phyloP scores from a whole-genome alignment of 2,329 filamentous ascomycete genomes.

The Zymoseptoria tritici region DNA sequence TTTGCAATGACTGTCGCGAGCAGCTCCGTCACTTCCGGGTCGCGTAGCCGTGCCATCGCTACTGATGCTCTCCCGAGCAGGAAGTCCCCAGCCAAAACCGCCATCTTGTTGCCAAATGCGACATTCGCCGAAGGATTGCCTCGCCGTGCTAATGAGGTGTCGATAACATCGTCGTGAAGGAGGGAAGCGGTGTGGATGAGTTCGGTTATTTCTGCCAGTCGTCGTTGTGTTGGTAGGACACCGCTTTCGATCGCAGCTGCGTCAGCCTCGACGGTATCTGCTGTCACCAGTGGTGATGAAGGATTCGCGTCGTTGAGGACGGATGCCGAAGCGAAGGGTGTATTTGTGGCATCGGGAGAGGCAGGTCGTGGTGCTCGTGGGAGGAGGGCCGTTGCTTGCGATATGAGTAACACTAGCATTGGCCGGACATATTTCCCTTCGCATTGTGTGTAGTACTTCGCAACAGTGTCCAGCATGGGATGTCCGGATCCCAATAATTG shows the following conservation, averaged over 20 bases:
- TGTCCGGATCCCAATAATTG: slow-evolving; percentile 91
- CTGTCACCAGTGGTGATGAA: slow-evolving; percentile 47
- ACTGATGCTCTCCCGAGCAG: slow-evolving; percentile 88
- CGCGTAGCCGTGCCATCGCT: slow-evolving; percentile 77
- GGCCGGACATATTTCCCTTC: slow-evolving; percentile 96
- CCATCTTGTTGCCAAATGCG: slow-evolving; percentile 98
- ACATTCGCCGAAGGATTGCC: slow-evolving; percentile 83
- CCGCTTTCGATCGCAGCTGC: slow-evolving; percentile 45
- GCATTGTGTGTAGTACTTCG: slow-evolving; percentile 95
- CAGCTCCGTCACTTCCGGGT: slow-evolving; percentile 91
- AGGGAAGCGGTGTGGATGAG: slow-evolving; percentile 95
- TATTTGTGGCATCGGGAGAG: slow-evolving; percentile 43
- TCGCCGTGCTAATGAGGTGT: slow-evolving; percentile 78
- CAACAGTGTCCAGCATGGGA: slow-evolving; percentile 85
- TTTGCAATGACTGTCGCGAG: slow-evolving; percentile 96
- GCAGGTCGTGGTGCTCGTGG: slow-evolving; percentile 50
- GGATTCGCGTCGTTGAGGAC: slow-evolving; percentile 80
- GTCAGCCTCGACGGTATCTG: slow-evolving; percentile 40
- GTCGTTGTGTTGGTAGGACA: slow-evolving; percentile 86
- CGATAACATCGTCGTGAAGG: slow-evolving; percentile 96
- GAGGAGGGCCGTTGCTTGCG: slow-evolving; percentile 78
- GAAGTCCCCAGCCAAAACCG: slow-evolving; percentile 94
- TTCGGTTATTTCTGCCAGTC: slow-evolving; percentile 93
- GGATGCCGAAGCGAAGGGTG: slow-evolving; percentile 51
- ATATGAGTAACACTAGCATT: slow-evolving; percentile 92